Evolutionary conservation across 2,329 filamentous ascomycete species (phyloP).

Genomic region (Scedosporium aurantiacum): DNA sequence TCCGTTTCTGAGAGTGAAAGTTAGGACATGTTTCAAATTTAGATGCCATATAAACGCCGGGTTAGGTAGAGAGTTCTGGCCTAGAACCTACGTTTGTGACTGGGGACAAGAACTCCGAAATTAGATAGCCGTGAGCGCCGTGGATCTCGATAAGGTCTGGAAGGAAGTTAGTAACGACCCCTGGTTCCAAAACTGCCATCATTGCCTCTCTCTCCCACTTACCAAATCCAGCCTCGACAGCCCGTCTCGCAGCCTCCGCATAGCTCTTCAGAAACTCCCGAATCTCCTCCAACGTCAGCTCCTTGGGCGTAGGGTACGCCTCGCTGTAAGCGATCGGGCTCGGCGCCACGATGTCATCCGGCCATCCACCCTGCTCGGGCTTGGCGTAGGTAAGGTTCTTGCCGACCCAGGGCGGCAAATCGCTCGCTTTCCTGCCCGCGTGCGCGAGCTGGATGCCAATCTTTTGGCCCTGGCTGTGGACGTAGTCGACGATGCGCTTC

Average conservation of each 20-base stretch:
- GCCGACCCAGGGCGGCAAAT: slow-evolving; percentile 52
- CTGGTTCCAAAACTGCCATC: not conserved
- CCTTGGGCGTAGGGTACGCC: slow-evolving; percentile 50
- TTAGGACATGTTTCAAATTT: not conserved
- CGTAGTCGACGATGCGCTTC: slow-evolving; percentile 61
- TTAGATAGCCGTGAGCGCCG: slow-evolving; percentile 54
- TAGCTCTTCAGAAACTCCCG: slow-evolving; percentile 51
- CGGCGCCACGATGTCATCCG: slow-evolving; percentile 40
- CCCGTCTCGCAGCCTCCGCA: slow-evolving; percentile 43
- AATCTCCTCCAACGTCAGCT: slow-evolving; percentile 60
- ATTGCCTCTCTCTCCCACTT: not conserved
- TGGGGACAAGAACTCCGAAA: slow-evolving; percentile 53
- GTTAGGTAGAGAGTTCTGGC: not conserved
- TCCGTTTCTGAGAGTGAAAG: slow-evolving; percentile 31
- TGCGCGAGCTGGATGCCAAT: slow-evolving; percentile 74
- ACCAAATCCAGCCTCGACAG: slow-evolving; percentile 54
- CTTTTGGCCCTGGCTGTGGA: slow-evolving; percentile 66
- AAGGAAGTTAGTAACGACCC: not conserved
- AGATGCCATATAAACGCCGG: not conserved
- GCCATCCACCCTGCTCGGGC: slow-evolving; percentile 43
- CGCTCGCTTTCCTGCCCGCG: slow-evolving; percentile 60
- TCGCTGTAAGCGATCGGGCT: slow-evolving; percentile 48
- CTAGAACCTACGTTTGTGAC: slow-evolving; percentile 36
- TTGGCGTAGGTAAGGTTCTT: slow-evolving; percentile 38
- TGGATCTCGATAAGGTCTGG: slow-evolving; percentile 61